These are phyloP conservation scores for Pittosporum tobira DNA, from an alignment of 129 eudicot genomes.

Conservation along the genomic window DNA sequence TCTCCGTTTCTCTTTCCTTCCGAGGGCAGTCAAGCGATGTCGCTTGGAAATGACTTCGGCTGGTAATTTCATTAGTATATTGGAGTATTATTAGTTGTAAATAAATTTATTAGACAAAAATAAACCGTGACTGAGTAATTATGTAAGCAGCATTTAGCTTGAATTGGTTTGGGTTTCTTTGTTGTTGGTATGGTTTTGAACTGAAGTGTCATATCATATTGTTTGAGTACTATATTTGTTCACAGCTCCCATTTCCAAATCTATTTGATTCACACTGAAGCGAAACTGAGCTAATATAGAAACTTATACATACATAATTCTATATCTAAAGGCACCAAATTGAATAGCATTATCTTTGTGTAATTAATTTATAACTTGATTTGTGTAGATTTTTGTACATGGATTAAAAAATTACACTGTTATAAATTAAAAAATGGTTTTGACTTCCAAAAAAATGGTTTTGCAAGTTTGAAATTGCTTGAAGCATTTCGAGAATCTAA, in stretches of 20 bases:
- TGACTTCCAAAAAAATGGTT: too few species aligned
- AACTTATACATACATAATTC: not conserved
- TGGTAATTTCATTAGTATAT: constrained; percentile 28
- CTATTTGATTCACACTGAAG: not conserved
- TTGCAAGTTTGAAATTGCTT: too few species aligned
- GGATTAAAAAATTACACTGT: not conserved
- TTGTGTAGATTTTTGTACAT: not conserved
- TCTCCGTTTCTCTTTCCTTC: constrained; percentile 61
- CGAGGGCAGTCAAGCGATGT: constrained; percentile 49
- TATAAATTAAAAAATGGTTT: too few species aligned
- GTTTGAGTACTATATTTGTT: not conserved
- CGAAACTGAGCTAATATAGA: not conserved
- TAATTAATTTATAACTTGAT: not conserved
- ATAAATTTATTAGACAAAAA: too few species aligned
- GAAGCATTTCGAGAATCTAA: too few species aligned
- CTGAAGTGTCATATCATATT: not conserved
- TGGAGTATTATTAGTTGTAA: not conserved
- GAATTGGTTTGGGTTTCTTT: too few species aligned
- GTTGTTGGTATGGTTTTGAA: not conserved
- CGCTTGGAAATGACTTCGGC: constrained; percentile 87
- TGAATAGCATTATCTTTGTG: not conserved
- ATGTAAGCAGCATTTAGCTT: not conserved
- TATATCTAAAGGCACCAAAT: not conserved
- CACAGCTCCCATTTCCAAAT: not conserved
- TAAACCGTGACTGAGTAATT: too few species aligned